These are phyloP conservation scores for Coemansia sp. DNA, from an alignment of 192 early-diverging fungal species.

Conservation along the genomic window DNA sequence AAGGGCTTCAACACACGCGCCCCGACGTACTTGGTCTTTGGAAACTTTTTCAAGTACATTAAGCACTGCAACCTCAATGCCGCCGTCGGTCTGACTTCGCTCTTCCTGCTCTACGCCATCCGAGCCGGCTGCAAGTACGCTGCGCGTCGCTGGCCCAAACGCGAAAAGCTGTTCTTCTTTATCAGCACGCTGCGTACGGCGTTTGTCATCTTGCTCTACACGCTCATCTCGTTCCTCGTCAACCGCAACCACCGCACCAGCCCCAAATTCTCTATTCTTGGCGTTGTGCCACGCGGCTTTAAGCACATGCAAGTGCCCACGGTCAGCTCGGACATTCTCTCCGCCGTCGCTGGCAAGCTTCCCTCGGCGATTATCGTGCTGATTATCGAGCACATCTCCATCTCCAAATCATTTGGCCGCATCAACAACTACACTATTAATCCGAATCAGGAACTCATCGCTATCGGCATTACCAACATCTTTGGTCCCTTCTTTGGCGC, in stretches of 20 bases:
- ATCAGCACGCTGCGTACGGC: slow-evolving; percentile 73
- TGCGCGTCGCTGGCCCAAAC: slow-evolving; percentile 53
- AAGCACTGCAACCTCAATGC: slow-evolving; percentile 53
- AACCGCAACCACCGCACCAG: slow-evolving; percentile 60
- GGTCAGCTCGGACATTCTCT: slow-evolving; percentile 58
- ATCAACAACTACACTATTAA: slow-evolving; percentile 82
- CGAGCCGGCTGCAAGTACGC: slow-evolving; percentile 37
- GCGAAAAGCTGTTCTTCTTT: slow-evolving; percentile 61
- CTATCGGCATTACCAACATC: slow-evolving; percentile 87
- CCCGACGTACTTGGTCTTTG: slow-evolving; percentile 75
- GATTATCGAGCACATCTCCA: slow-evolving; percentile 90
- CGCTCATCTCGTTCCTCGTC: slow-evolving; percentile 68
- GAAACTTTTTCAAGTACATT: slow-evolving; percentile 63
- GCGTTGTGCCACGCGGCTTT: slow-evolving; percentile 75
- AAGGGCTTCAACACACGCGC: slow-evolving; percentile 65
- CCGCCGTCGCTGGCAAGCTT: slow-evolving; percentile 57
- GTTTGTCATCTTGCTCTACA: slow-evolving; percentile 77
- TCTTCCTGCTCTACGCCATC: slow-evolving; percentile 56
- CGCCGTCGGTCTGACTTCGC: slow-evolving; percentile 46
- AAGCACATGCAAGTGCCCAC: slow-evolving; percentile 61
- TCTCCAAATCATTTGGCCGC: slow-evolving; percentile 86
- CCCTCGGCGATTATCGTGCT: slow-evolving; percentile 72
- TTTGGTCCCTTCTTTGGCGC: slow-evolving; percentile 85
- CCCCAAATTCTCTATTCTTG: slow-evolving; percentile 67
- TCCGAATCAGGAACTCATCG: slow-evolving; percentile 88